Percentiles rank a stretch among this genome's conserved stretches.
phyloP scores from a whole-genome alignment of 805 yeast genomes.

The Kodamaea hsintzibuensis region DNA sequence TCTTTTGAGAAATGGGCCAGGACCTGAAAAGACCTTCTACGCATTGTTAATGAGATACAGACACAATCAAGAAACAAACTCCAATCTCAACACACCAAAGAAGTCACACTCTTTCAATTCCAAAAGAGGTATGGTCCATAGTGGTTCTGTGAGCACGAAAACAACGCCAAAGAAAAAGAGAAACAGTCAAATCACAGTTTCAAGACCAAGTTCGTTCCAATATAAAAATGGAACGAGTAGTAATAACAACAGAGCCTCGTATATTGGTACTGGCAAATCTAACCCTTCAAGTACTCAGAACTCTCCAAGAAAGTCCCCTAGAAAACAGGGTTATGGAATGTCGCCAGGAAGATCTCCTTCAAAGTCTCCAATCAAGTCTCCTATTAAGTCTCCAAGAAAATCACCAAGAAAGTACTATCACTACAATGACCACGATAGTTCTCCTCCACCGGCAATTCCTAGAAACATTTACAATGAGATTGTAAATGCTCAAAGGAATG shows the following conservation, averaged over 20 bases:
- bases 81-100: conserved; percentile 10
- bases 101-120: conserved; percentile 17
- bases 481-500: conserved; percentile 33
- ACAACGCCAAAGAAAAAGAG: conserved; percentile 28
- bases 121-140: conserved; percentile 18
- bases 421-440: conserved; percentile 10
- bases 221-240: conserved; percentile 31
- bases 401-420: conserved; percentile 25
- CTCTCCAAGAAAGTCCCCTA: conserved; percentile 27
- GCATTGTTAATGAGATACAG: conserved; percentile 47
- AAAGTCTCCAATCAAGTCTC: conserved; percentile 21
- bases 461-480: conserved; percentile 46
- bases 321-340: conserved; percentile 21
- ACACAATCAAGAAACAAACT: conserved; percentile 31
- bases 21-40: conserved; percentile 48
- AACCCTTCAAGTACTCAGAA: conserved; percentile 35
- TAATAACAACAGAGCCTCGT: conserved; percentile 17
- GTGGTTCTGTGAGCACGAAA: conserved; percentile 20
- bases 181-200: conserved; percentile 34
- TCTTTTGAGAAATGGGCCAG: conserved; percentile 39
- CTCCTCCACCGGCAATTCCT: conserved; percentile 35
- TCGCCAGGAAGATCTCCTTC: conserved; percentile 33
- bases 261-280: conserved; percentile 14
- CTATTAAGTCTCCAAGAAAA: conserved; percentile 20
- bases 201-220: conserved; percentile 45